Percentiles rank a stretch among this genome's conserved stretches.
These are phyloP conservation scores for Vaccinium corymbosum DNA, from an alignment of 148 eudicot genomes.

Conservation along the genomic window DNA sequence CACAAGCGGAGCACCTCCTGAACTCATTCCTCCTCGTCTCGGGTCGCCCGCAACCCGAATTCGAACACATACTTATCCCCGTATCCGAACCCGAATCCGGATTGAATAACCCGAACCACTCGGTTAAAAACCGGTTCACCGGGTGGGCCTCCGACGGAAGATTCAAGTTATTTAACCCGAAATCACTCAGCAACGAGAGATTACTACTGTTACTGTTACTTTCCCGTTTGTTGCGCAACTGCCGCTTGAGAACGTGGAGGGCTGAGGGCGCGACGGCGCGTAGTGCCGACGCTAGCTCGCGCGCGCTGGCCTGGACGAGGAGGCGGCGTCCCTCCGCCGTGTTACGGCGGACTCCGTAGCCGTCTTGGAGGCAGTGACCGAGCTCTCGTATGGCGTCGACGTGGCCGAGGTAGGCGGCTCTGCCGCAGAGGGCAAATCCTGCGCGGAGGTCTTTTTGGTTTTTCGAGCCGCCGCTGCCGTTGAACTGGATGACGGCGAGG, in stretches of 20 bases:
- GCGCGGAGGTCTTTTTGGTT: slow-evolving; percentile 34
- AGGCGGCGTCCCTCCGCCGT: slow-evolving; percentile 28
- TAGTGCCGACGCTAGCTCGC: slow-evolving; percentile 30
- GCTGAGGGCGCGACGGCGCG: neutral
- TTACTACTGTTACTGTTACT: neutral
- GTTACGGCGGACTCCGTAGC: slow-evolving; percentile 33
- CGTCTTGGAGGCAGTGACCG: slow-evolving; percentile 51
- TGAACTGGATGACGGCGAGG: slow-evolving; percentile 44
- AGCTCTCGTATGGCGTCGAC: slow-evolving; percentile 41
- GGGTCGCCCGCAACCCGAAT: slow-evolving; percentile 55
- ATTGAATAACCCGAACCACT: slow-evolving; percentile 30
- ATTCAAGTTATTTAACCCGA: slow-evolving; percentile 18
- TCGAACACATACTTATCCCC: slow-evolving; percentile 43
- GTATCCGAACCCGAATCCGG: neutral
- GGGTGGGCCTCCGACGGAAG: slow-evolving; percentile 31
- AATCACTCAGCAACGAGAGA: slow-evolving; percentile 21
- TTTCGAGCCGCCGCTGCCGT: slow-evolving; percentile 43
- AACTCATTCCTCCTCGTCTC: slow-evolving; percentile 64
- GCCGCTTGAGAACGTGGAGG: neutral
- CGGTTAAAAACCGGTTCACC: slow-evolving; percentile 34
- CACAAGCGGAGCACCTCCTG: slow-evolving; percentile 64
- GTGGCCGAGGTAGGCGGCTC: slow-evolving; percentile 43
- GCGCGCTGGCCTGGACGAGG: slow-evolving; percentile 37
- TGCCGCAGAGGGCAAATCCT: slow-evolving; percentile 37
- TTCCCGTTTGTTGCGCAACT: neutral